A percentile compares a stretch with the other conserved stretches of the same genome.
Evolutionary conservation across 805 yeast genomes (phyloP).

Genomic region (Maudiozyma barnettii): DNA sequence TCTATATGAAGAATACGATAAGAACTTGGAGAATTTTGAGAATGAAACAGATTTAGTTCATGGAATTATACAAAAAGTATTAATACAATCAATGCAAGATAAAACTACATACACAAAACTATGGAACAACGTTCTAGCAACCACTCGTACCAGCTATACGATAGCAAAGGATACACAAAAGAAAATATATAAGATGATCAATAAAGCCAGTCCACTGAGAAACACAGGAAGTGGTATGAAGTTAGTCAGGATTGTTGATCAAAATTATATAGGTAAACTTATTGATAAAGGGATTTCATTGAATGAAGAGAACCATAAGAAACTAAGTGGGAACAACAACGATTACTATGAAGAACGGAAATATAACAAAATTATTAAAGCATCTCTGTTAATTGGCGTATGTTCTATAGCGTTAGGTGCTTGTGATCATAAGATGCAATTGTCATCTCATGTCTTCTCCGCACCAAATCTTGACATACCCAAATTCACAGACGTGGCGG

Average conservation of each 20-base stretch:
- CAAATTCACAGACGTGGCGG: neutral
- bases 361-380: neutral
- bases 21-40: constrained; percentile 19
- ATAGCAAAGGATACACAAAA: constrained; percentile 3
- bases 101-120: neutral
- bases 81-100: constrained; percentile 12
- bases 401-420: neutral
- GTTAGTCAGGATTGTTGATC: constrained; percentile 2
- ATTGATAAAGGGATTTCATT: constrained; percentile 14
- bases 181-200: constrained; percentile 8
- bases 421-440: neutral
- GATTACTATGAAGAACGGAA: neutral
- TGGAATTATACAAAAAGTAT: constrained; percentile 36
- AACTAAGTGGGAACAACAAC: neutral
- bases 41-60: constrained; percentile 28
- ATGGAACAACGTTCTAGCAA: constrained; percentile 1
- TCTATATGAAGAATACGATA: constrained; percentile 29
- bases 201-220: constrained; percentile 23
- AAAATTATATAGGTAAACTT: constrained; percentile 5
- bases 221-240: constrained; percentile 17
- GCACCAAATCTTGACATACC: neutral
- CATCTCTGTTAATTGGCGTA: neutral
- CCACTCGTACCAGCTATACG: constrained; percentile 4
- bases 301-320: constrained; percentile 7
- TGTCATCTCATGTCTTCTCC: neutral